A percentile compares a stretch with the other conserved stretches of the same genome.
These are phyloP conservation scores for Pichia sporocuriosa DNA, from an alignment of 805 yeast species.

Conservation along the genomic window DNA sequence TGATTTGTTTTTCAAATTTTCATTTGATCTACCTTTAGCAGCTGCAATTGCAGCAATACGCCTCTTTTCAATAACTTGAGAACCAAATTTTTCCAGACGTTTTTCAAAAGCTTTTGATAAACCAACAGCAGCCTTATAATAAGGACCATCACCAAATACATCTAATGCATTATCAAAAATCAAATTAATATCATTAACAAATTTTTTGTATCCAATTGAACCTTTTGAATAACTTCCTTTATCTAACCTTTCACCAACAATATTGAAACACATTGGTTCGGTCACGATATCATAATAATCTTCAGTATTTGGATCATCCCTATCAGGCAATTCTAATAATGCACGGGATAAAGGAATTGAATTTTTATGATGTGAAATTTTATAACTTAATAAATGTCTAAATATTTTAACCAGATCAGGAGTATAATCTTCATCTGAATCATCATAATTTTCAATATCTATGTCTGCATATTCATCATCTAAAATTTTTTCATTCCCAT, in stretches of 20 bases:
- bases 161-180: conserved; percentile 74
- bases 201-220: conserved; percentile 47
- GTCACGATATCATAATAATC: conserved; percentile 70
- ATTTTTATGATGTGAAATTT: conserved; percentile 18
- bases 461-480: background rate
- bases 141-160: conserved; percentile 70
- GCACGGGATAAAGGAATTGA: conserved; percentile 31
- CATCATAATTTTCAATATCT: conserved; percentile 2
- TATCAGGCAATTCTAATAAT: conserved; percentile 68
- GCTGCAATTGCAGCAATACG: background rate
- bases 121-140: conserved; percentile 63
- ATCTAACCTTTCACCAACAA: conserved; percentile 47
- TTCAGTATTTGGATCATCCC: conserved; percentile 44
- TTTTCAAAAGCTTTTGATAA: conserved; percentile 47
- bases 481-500: background rate
- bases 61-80: conserved; percentile 17
- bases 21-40: too few relatives aligned
- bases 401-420: conserved; percentile 11
- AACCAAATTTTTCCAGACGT: conserved; percentile 31
- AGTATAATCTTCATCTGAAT: conserved; percentile 12
- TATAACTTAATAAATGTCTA: conserved; percentile 12
- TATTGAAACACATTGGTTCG: conserved; percentile 66
- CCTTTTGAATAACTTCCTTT: conserved; percentile 43
- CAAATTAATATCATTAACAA: conserved; percentile 49
- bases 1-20: conserved; percentile 10